Conservation (phyloP, 805 yeast genomes). For the Saccharomyces eubayanus region DNA sequence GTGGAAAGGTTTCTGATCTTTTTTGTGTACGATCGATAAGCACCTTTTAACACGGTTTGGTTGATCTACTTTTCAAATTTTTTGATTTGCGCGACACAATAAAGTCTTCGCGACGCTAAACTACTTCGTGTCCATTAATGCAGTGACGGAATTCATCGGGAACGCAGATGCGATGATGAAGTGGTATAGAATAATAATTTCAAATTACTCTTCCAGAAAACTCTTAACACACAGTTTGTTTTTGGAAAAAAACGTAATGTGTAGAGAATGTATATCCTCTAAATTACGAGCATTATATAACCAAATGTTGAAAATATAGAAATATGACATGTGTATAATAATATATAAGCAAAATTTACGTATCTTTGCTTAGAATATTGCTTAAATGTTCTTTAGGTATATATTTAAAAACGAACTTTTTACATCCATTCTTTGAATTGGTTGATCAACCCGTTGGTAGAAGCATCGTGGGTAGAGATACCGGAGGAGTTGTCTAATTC, state of each 20-base stretch:
- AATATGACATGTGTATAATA: background rate
- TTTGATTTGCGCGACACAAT: background rate
- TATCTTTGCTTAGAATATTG: background rate
- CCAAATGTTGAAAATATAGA: background rate
- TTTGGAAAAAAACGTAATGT: background rate
- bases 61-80: background rate
- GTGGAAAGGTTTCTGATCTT: background rate
- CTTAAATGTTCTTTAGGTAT: background rate
- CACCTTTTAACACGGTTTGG: background rate
- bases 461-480: constrained; percentile 71
- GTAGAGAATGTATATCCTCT: background rate
- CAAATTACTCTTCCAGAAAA: no score
- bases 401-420: constrained; percentile 1
- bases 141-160: no score
- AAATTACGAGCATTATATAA: background rate
- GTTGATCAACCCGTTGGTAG: constrained; percentile 90
- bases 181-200: no score
- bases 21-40: background rate
- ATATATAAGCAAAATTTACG: background rate
- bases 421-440: constrained; percentile 80
- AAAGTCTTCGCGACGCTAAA: background rate
- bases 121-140: background rate
- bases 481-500: constrained; percentile 62
- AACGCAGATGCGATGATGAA: no score
- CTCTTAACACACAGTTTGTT: background rate